Evolutionary conservation across 805 yeast genomes (phyloP), one percentile per base, ranked within the genome.

Genomic region (Candida bentonensis): DNA sequence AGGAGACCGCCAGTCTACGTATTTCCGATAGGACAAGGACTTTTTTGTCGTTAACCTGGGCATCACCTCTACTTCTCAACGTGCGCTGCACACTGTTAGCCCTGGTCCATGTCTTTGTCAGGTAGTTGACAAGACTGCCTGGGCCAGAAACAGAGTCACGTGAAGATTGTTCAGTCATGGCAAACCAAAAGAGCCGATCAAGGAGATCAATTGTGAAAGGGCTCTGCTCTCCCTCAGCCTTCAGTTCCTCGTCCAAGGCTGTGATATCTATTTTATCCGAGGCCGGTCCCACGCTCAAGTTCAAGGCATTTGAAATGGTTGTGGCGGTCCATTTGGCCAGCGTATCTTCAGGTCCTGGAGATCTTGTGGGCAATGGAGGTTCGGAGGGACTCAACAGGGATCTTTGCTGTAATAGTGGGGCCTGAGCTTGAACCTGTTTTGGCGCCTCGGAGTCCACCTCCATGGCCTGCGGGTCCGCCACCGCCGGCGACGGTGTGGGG

Each of bases 61-160:
- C 57, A 39, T 70, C 69, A 42, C 40, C 42, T 22, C 63, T 68
- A n/a, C 60, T 56, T 22, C 67, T 64, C 15, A 74, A 46, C 11
- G 63, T 45, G 46, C 79, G 61, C 46, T 62, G 70, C 4, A 57
- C 46, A 21, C 59, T 51, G 46, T 54, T 63, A 0, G 74, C 64
- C 23, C 61, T 57, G 3, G 55, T 54, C 69, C 78, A 77, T 21
- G 69, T 59, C 4, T 56, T 53, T 44, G 59, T 64, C 39, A 79
- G 63, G 54, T 74, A 79, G 20, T 66, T 68, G 43, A 78, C 61
- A 0, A 79, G 68, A n/a, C n/a, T n/a, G n/a, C n/a, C n/a, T n/a
- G n/a, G n/a, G n/a, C n/a, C n/a, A n/a, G n/a, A n/a, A n/a, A n/a
- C n/a, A 17, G 52, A 43, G 9, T 49, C 50, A n/a, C 30, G 25